Evolutionary conservation across 177 flowering plant species (phyloP), one percentile per base, ranked within the genome.

Genomic region (Vitis hybrid): DNA sequence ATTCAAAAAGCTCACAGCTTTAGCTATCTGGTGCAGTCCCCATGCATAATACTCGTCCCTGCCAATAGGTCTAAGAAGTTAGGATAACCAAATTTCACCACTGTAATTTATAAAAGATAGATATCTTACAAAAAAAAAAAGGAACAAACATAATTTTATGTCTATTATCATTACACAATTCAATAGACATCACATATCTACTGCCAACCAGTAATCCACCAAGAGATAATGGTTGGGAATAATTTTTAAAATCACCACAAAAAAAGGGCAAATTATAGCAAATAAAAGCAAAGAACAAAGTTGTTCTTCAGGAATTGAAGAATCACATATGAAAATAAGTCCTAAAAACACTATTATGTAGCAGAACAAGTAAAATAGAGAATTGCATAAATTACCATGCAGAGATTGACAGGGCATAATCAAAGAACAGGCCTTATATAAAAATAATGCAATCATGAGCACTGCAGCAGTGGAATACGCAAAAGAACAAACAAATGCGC

Each of bases 1-100:
- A 79, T 95, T 95, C 57, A 95, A 66, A 78, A 95, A 95, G 96
- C 98, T 95, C 82, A 93, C 98, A 78, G 98, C 99, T 84, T 95
- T 95, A 58, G 99, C 93, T 69, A 93, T 88, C 76, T 91, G 99
- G 79, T 89, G 84, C 75, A 95, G 77, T 55, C 99, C 99, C 98
- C 94, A 90, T 17, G 99, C 96, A 81, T 81, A 95, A 80, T 91
- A 95, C 72, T 95, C 98, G 81, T 95, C 93, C 88, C 99, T 95
- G 87, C 67, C 64, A 81, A 11, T 30, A 75, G 70, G 60, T 58
- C n/a, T 50, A n/a, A 17, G 30, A 21, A 4, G 54, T 32, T 17
- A n/a, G 14, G 64, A 57, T 48, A 51, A 70, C 18, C 8, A 32
- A 62, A 57, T 45, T 26, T 11, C 18, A 57, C 45, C 50, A 48